A percentile compares a stretch with the other conserved stretches of the same genome.
Conservation (phyloP, 2,329 filamentous ascomycete species). For the Juglanconis sp. region DNA sequence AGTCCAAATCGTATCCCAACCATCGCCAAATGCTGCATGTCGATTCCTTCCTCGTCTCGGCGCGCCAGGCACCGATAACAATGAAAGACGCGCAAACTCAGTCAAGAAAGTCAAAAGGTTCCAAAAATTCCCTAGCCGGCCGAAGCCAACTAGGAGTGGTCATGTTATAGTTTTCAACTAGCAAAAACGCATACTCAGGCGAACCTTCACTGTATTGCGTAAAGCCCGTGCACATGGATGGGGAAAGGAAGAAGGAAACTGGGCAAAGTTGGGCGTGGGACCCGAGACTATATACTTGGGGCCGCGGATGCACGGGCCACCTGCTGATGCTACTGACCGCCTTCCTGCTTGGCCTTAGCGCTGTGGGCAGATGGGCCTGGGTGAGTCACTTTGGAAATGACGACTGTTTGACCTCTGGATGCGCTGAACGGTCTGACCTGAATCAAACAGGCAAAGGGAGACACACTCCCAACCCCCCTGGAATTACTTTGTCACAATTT, state of each 20-base stretch:
- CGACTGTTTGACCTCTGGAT: too few relatives aligned
- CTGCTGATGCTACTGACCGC: background rate
- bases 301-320: background rate
- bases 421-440: too few relatives aligned
- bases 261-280: constrained; percentile 4
- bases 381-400: too few relatives aligned
- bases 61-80: constrained; percentile 40
- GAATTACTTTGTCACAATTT: too few relatives aligned
- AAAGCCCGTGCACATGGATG: constrained; percentile 73
- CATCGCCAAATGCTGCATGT: too few relatives aligned
- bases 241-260: constrained; percentile 40
- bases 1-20: too few relatives aligned
- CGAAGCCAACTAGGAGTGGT: constrained; percentile 70
- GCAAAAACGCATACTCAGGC: constrained; percentile 86
- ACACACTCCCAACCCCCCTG: too few relatives aligned
- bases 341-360: background rate
- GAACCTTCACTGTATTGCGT: constrained; percentile 82
- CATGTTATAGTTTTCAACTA: constrained; percentile 85
- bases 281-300: constrained; percentile 15
- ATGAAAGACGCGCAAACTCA: constrained; percentile 47
- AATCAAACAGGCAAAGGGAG: too few relatives aligned
- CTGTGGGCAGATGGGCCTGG: background rate
- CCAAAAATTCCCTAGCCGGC: constrained; percentile 79
- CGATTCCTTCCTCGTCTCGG: constrained; percentile 47
- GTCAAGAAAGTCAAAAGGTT: constrained; percentile 37